Evolutionary conservation across 208 protist species (phyloP), one percentile per base, ranked within the genome.

Genomic region (Angomonas ambiguus): DNA sequence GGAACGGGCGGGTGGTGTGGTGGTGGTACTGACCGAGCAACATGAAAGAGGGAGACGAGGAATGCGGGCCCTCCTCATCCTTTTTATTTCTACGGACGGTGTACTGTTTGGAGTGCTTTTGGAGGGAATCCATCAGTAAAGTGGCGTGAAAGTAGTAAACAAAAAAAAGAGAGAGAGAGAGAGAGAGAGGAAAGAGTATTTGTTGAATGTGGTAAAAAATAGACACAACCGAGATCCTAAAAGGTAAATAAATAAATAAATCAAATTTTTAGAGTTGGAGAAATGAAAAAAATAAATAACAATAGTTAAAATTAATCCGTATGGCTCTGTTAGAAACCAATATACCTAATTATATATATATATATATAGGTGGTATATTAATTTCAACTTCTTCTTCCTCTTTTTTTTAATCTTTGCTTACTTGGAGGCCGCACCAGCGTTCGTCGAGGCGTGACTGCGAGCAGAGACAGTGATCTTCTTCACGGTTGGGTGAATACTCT

Each of bases 381-480:
- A n/a, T n/a, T n/a, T n/a, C n/a, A 60, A 62, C 28, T 16, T 6
- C 28, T 13, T 58, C 53, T 22, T 22, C 51, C 0, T 20, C 5
- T 38, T 31, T 24, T 30, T 24, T 5, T 24, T 28, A 8, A 42
- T 58, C 10, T 48, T 18, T 51, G 13, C 25, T 58, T 22, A 34
- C n/a, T 56, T 56, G 49, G 10, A 24, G 49, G 10, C 88, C 67
- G 80, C 60, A 62, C 80, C 78, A 45, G 89, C 79, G 76, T 92
- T 92, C 55, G 79, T 92, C 77, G 86, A 85, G 73, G 86, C 86
- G 79, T 95, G 89, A 1, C 72, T 82, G 72, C 86, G 85, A 22
- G 86, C 79, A 25, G 84, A 88, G 63, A 97, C 84, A 62, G 80
- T 82, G 70, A 94, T 85, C 85, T 95, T 92, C 83, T 93, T 92